Base-by-base conservation (phyloP, 1,284 basidiomycete genomes). In the Tilletia setariae region DNA sequence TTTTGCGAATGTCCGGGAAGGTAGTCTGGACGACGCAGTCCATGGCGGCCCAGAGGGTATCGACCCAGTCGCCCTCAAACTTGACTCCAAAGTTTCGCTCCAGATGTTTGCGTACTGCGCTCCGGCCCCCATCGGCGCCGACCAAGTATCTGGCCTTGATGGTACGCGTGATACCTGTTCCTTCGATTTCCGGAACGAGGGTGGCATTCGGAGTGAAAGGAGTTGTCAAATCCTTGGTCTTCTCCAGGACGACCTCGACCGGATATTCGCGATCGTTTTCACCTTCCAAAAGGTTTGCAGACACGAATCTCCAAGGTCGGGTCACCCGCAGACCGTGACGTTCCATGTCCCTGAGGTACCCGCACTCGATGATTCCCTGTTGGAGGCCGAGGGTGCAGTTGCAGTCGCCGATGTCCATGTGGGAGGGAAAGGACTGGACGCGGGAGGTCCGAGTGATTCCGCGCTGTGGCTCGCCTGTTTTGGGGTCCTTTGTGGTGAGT, bases 331-430 rank as follows among this genome's bases (percentile, higher is more conserved):
- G 79, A 43, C 80, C 81, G 64, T 82, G 79, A 11, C 77, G 67
- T 66, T 83, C 80, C 68, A 83, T 83, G 71, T 84, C 84, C 62
- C 76, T 71, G 43, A 84, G 70, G 75, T 79, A 83, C 16, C 81
- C 79, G 21, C 79, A 74, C 68, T 84, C 84, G 72, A 84, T 84
- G 13, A 84, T 70, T 28, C 83, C 84, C 72, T 84, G 83, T 73
- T 84, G 84, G 11, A 84, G 74, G 46, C 83, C 80, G 47, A 84
- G 78, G 1, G 83, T 83, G 72, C 81, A 84, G 72, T 80, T 81
- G 56, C 13, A 61, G 73, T 84, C 83, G 70, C 80, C 78, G 21
- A 84, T 83, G 71, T 84, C 84, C 78, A 84, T 83, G 64, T 80
- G 79, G 51, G 83, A 83, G 7, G 83, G 84, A 75, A 84, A 84